Percentiles rank a stretch among this genome's conserved stretches.
phyloP scores from a whole-genome alignment of 129 eudicot genomes.

The Glebionis coronaria region DNA sequence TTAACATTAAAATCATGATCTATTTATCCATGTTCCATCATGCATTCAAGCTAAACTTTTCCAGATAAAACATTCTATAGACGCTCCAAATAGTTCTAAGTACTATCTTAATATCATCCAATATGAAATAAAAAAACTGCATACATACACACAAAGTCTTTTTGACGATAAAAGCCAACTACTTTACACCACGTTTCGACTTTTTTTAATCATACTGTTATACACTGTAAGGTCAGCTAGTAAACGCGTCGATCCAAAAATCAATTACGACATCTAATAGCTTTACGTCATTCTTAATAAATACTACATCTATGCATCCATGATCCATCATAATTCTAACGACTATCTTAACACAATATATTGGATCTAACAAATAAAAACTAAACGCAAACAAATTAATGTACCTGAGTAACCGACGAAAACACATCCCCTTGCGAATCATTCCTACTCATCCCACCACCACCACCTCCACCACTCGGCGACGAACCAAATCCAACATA shows the following conservation, averaged over 20 bases:
- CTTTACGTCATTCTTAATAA: not conserved
- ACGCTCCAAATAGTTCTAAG: not conserved
- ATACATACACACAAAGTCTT: no score
- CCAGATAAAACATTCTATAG: not conserved
- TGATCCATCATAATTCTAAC: no score
- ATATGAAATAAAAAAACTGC: no score
- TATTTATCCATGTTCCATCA: not conserved
- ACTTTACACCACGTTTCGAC: no score
- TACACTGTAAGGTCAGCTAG: no score
- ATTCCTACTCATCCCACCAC: constrained; percentile 19
- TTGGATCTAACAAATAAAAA: not conserved
- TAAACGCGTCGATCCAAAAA: no score
- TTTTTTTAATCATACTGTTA: no score
- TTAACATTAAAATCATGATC: no score
- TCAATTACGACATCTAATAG: no score
- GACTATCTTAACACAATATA: no score
- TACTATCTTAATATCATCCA: constrained; percentile 3
- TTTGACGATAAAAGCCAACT: no score
- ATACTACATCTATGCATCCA: not conserved
- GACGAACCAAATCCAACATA: constrained; percentile 89
- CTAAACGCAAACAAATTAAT: not conserved
- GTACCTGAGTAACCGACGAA: constrained; percentile 68
- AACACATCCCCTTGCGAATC: constrained; percentile 71
- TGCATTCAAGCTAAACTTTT: not conserved
- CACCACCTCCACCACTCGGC: constrained; percentile 25